Evolutionary conservation across 106 monocot genomes (phyloP).

Genomic region (Chionographis japonica): DNA sequence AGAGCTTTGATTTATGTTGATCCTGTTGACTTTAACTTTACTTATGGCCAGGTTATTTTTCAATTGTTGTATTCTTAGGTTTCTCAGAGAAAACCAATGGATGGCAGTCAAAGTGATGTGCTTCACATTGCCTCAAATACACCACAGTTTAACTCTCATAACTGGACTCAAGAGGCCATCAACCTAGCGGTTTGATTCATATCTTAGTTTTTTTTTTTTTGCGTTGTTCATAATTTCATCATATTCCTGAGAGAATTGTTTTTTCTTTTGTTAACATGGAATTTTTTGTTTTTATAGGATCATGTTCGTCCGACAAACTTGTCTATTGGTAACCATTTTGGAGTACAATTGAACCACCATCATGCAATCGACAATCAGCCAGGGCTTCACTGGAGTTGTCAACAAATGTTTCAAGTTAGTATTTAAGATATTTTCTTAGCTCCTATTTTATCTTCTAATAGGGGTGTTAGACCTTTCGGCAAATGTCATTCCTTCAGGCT

Average conservation of each 20-base stretch:
- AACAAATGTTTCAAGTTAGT: conserved; percentile 47
- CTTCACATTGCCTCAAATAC: conserved; percentile 30
- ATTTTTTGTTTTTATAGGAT: conserved; percentile 17
- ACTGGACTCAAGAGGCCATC: conserved; percentile 40
- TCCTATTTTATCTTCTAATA: background rate
- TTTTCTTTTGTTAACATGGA: no score
- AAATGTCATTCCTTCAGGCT: background rate
- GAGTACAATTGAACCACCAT: conserved; percentile 36
- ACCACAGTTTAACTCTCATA: conserved; percentile 36
- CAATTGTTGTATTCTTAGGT: conserved; percentile 9
- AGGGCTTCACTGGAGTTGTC: conserved; percentile 40
- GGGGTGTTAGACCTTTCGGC: background rate
- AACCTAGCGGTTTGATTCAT: conserved; percentile 23
- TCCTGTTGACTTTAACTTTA: background rate
- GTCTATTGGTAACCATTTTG: conserved; percentile 47
- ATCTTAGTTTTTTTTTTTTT: no score
- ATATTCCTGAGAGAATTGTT: no score
- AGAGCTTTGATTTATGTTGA: background rate
- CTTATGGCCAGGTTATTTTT: background rate
- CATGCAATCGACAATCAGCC: conserved; percentile 41
- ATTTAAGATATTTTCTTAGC: background rate
- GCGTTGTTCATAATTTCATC: no score
- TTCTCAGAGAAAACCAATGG: conserved; percentile 31
- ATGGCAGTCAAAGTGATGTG: conserved; percentile 20
- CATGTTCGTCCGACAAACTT: conserved; percentile 41